These are phyloP conservation scores for Symbiodinium natans DNA, from an alignment of 73 alveolate genomes.

Conservation along the genomic window DNA sequence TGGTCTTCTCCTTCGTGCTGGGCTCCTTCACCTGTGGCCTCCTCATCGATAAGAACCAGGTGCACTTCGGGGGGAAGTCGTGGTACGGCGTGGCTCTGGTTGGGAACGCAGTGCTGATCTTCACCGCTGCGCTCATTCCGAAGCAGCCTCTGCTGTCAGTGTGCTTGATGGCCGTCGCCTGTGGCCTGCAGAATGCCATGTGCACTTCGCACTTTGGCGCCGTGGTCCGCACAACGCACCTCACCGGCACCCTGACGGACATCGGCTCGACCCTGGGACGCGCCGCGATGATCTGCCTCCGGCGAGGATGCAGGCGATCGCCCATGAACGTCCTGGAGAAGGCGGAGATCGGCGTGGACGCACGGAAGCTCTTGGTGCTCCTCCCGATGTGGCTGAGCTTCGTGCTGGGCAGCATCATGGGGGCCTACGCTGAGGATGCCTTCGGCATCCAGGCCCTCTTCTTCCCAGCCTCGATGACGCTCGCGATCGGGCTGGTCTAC, in stretches of 20 bases:
- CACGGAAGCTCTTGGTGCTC: conserved; percentile 61
- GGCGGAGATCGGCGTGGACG: conserved; percentile 59
- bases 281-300: conserved; percentile 58
- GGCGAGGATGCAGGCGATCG: not conserved
- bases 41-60: not conserved
- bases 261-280: conserved; percentile 77
- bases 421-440: conserved; percentile 54
- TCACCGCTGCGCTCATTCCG: not conserved
- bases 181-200: conserved; percentile 36
- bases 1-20: not conserved
- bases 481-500: conserved; percentile 45
- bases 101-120: not conserved
- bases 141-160: not conserved
- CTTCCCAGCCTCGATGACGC: conserved; percentile 41
- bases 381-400: conserved; percentile 69
- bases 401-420: conserved; percentile 60
- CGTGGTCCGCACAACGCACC: conserved; percentile 55
- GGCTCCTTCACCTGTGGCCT: not conserved
- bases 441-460: conserved; percentile 19
- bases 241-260: not conserved
- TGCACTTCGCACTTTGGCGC: conserved; percentile 90
- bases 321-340: not conserved
- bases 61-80: not conserved
- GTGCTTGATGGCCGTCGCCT: not conserved
- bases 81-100: not conserved